Evolutionary conservation across 352 stramenopile species (phyloP).

Genomic region (Aphanomyces astaci): DNA sequence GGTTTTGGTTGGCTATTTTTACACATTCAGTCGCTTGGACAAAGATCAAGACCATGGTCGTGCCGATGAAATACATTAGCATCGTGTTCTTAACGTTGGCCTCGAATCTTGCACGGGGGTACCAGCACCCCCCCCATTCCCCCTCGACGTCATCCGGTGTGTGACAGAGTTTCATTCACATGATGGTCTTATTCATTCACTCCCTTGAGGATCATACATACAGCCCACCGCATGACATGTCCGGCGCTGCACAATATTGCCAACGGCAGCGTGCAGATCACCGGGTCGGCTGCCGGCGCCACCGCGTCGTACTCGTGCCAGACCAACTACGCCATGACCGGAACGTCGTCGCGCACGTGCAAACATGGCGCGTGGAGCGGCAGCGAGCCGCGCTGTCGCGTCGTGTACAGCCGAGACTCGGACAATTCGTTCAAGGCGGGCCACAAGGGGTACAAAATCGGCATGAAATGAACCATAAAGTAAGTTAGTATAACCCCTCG

Average conservation of each 20-base stretch:
- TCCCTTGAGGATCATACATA: no score
- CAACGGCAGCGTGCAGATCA: neutral
- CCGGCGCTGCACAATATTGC: neutral
- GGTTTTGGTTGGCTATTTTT: neutral
- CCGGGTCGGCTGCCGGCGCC: neutral
- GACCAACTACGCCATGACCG: neutral
- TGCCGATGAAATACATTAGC: neutral
- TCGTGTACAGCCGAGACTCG: neutral
- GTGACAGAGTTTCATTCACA: no score
- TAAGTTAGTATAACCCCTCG: no score
- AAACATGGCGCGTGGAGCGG: neutral
- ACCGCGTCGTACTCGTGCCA: conserved; percentile 1
- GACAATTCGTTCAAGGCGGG: neutral
- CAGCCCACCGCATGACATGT: neutral
- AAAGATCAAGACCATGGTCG: no score
- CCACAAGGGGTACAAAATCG: conserved; percentile 1
- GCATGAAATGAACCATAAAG: neutral
- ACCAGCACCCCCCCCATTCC: no score
- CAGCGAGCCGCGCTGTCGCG: neutral
- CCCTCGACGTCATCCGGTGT: neutral
- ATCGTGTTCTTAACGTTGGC: neutral
- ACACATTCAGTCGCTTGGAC: no score
- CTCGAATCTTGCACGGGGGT: no score
- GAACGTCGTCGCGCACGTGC: neutral
- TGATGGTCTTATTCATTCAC: no score